Evolutionary conservation across 106 monocot genomes (phyloP), one percentile per base, ranked within the genome.

Genomic region (Allium fistulosum): DNA sequence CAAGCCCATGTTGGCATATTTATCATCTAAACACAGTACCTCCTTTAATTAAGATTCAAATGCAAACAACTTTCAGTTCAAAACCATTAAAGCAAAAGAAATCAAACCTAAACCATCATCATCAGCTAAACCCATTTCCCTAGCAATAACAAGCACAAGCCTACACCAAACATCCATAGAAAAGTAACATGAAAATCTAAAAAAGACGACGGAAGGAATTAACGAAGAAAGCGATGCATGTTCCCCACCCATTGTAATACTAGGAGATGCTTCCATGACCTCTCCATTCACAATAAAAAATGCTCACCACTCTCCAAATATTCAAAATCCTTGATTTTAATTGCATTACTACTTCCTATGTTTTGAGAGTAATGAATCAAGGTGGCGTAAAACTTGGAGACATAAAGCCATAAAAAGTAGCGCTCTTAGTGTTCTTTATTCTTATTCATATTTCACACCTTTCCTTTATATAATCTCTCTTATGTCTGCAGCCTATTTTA

Each of bases 261-360:
- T 94, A 16, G 94, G 94, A 18, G 90, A 94, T 72, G 94, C 90
- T 46, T 94, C 94, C 17, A 94, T 94, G 94, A 90, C 94, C n/a
- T 94, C 94, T 10, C 90, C 94, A 2, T 94, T 94, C 79, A 94
- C 90, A 45, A 90, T 90, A 55, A 94, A 94, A 72, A 90, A 90
- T 73, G 94, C 90, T 94, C 2, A 94, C 94, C 4, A 94, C 94
- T 4, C 94, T 94, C 59, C 94, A 94, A 63, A 97, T 97, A 91
- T 97, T 97, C 81, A 97, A 97, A 78, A 97, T 97, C 63, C 88
- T 97, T 37, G 91, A 92, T 9, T 88, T 97, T 56, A 92, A 97
- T 72, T 97, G 96, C 78, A 84, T 97, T 50, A 92, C 96, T 46
- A 97, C 96, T 7, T 91, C 96, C 7, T 97, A 92, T 57, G 96